Percentiles rank a stretch among this genome's conserved stretches.
Evolutionary conservation across 306 rosid species (phyloP).

Genomic region (Morella rubra): DNA sequence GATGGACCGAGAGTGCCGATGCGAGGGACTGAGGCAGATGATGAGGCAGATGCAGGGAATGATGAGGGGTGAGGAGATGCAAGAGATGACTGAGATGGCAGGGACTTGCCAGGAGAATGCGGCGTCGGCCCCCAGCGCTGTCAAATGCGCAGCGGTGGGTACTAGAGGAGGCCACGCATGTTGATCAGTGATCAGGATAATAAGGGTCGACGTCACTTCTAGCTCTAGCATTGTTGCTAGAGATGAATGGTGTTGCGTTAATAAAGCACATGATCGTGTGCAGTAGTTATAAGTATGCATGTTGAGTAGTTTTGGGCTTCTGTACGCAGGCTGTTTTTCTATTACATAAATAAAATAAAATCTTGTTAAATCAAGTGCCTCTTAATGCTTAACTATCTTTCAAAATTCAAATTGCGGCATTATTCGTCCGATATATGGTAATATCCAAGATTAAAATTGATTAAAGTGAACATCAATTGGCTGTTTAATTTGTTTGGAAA

Average conservation of each 20-base stretch:
- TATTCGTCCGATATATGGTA: too few species aligned
- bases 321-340: neutral
- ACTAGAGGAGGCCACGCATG: neutral
- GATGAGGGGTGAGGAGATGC: neutral
- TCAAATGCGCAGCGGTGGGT: neutral
- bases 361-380: neutral
- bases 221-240: neutral
- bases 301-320: neutral
- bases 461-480: too few species aligned
- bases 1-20: neutral
- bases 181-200: neutral
- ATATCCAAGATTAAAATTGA: too few species aligned
- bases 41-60: neutral
- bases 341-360: neutral
- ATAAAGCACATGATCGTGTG: constrained; percentile 2
- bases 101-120: neutral
- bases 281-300: neutral
- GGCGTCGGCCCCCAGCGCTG: neutral
- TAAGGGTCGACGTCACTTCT: neutral
- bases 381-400: neutral
- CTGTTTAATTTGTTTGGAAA: too few species aligned
- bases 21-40: neutral
- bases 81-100: neutral
- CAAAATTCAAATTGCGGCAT: too few species aligned
- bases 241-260: neutral